phyloP scores from a whole-genome alignment of 1,284 basidiomycete species.

The Takashimella koratensis region DNA sequence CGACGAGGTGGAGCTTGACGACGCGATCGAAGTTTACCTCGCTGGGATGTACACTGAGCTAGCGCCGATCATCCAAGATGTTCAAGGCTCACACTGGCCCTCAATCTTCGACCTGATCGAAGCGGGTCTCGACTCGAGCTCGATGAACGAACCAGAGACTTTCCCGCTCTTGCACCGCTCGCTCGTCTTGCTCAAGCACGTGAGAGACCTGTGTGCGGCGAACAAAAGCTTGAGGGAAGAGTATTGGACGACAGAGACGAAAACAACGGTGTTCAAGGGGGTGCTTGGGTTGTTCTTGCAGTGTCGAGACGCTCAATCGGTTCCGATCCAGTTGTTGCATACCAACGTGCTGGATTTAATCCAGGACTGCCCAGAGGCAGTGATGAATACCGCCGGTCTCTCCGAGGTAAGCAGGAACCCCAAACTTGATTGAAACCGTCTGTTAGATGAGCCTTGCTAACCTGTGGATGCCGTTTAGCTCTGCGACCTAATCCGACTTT shows the following conservation, averaged over 20 bases:
- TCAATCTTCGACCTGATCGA: conserved; percentile 87
- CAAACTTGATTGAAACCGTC: too few species aligned
- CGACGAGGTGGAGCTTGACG: conserved; percentile 59
- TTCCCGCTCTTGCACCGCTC: conserved; percentile 66
- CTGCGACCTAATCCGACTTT: conserved; percentile 31
- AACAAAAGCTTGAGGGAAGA: conserved; percentile 69
- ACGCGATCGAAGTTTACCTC: conserved; percentile 72
- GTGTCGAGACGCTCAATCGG: conserved; percentile 51
- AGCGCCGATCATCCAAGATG: conserved; percentile 81
- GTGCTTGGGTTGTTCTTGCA: conserved; percentile 40
- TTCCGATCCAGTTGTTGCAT: conserved; percentile 65
- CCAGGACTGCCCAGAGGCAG: conserved; percentile 60
- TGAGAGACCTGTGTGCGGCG: conserved; percentile 66
- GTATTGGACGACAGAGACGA: conserved; percentile 55
- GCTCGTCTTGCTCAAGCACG: conserved; percentile 62
- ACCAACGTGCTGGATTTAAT: conserved; percentile 65
- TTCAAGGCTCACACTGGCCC: conserved; percentile 86
- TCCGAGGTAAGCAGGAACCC: conserved; percentile 60
- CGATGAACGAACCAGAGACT: conserved; percentile 59
- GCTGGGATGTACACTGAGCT: conserved; percentile 71
- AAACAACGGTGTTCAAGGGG: conserved; percentile 17
- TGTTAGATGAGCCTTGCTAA: too few species aligned
- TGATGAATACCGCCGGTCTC: conserved; percentile 64
- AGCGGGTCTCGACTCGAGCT: conserved; percentile 75
- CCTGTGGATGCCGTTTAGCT: too few species aligned